Base-by-base conservation (phyloP, 164 flowering plant genomes). In the Magnolia officinalis region DNA sequence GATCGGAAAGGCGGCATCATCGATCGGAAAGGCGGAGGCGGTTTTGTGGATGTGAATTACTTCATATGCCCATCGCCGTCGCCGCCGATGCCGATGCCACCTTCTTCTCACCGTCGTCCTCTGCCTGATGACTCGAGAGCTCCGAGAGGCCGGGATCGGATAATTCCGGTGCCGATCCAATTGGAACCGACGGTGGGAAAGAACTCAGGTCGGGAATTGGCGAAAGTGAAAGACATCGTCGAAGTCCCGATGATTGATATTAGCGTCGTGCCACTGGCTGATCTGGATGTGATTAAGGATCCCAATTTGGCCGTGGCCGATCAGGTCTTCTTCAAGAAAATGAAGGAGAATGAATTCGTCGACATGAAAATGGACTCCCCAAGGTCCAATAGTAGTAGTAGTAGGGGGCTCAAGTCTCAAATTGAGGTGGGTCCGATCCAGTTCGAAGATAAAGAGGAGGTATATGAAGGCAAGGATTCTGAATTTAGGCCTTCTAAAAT, bases 351-450 rank as follows among this genome's bases (percentile, higher is more conserved):
- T 59, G 85, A 90, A 87, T 86, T 88, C 31, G 91, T 81, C 91
- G 93, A 88, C 90, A 90, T 87, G 87, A 88, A 86, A 85, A 58
- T 88, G 80, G 88, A 82, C 80, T 84, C 87, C 0, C 87, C 89
- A 19, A 78, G 52, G 66, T 74, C 81, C 29, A 58, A 59, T 5
- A 55, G 31, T 7, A 55, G 31, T 7, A 50, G 86, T 18, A 50
- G 87, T 85, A 52, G 75, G 77, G n/a, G 82, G 63, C 5, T n/a
- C 66, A 13, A 80, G 79, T 51, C 80, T 76, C 7, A 83, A 76
- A 72, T 84, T 80, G 76, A 84, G 52, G 23, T 75, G 50, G 73
- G 72, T 29, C 24, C 55, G 52, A 69, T 75, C 16, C 79, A 81
- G 45, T 74, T 55, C 18, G 77, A 77, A 10, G 74, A 11, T n/a